phyloP scores from a whole-genome alignment of 768 basidiomycete species.

The Amanita phalloides region DNA sequence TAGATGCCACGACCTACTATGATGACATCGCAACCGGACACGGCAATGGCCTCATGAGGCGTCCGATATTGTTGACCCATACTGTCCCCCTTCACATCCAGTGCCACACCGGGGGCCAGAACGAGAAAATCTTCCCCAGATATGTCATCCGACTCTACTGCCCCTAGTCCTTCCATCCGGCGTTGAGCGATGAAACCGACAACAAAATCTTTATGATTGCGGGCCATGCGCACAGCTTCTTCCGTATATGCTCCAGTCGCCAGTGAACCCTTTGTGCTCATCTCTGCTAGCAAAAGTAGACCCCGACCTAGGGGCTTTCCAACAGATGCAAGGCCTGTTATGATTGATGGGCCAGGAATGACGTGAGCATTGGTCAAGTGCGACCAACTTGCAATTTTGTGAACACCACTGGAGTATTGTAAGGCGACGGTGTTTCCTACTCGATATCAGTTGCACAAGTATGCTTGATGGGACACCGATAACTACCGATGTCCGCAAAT shows the following conservation, averaged over 20 bases:
- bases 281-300: constrained; percentile 87
- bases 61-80: constrained; percentile 97
- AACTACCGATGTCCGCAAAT: constrained; percentile 93
- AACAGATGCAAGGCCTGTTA: constrained; percentile 81
- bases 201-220: constrained; percentile 74
- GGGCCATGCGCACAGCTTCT: constrained; percentile 81
- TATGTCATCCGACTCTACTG: constrained; percentile 18
- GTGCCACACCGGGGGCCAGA: constrained; percentile 86
- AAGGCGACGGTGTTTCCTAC: constrained; percentile 92
- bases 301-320: constrained; percentile 81
- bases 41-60: constrained; percentile 70
- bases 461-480: neutral
- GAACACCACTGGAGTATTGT: constrained; percentile 88
- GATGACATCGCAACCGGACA: constrained; percentile 87
- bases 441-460: neutral
- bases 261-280: constrained; percentile 86
- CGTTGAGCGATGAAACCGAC: constrained; percentile 93
- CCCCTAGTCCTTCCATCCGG: constrained; percentile 64
- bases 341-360: constrained; percentile 90
- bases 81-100: constrained; percentile 67
- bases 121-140: constrained; percentile 76
- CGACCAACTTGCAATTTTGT: constrained; percentile 92
- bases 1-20: constrained; percentile 97
- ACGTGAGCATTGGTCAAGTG: constrained; percentile 97
- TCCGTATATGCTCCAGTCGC: constrained; percentile 78